phyloP scores from a whole-genome alignment of 129 eudicot species.

The Scalesia atractyloides region DNA sequence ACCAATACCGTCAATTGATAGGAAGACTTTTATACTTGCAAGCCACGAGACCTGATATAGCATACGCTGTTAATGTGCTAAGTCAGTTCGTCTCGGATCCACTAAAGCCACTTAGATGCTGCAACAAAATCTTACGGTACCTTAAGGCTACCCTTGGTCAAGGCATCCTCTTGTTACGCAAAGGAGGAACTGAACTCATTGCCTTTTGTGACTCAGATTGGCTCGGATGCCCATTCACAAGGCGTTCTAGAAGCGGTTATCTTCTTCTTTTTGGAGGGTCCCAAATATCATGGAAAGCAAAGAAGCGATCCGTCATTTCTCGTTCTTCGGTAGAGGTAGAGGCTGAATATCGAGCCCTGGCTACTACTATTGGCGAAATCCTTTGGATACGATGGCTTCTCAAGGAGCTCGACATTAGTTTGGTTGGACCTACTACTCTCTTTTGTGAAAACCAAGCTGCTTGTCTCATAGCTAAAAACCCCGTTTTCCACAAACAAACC shows the following conservation, averaged over 20 bases:
- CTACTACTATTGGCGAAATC: background rate
- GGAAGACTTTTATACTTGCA: background rate
- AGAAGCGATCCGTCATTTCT: background rate
- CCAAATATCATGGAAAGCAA: background rate
- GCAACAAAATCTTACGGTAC: background rate
- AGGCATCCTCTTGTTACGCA: background rate
- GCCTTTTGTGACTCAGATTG: background rate
- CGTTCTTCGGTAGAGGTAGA: background rate
- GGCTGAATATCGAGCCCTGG: background rate
- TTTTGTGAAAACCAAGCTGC: background rate
- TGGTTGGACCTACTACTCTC: background rate
- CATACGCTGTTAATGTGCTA: background rate
- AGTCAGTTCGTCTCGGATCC: background rate
- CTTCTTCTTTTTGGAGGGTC: background rate
- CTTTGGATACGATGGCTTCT: background rate
- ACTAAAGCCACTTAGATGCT: background rate
- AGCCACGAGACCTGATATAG: background rate
- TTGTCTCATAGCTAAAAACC: background rate
- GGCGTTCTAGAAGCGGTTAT: background rate
- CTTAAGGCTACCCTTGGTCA: background rate
- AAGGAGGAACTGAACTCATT: background rate
- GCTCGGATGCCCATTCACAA: background rate
- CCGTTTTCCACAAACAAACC: background rate
- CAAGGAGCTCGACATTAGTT: background rate
- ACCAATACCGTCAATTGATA: background rate